A percentile compares a stretch with the other conserved stretches of the same genome.
These are phyloP conservation scores for Clarireedia sp. DNA, from an alignment of 2,329 filamentous ascomycete genomes.

Conservation along the genomic window DNA sequence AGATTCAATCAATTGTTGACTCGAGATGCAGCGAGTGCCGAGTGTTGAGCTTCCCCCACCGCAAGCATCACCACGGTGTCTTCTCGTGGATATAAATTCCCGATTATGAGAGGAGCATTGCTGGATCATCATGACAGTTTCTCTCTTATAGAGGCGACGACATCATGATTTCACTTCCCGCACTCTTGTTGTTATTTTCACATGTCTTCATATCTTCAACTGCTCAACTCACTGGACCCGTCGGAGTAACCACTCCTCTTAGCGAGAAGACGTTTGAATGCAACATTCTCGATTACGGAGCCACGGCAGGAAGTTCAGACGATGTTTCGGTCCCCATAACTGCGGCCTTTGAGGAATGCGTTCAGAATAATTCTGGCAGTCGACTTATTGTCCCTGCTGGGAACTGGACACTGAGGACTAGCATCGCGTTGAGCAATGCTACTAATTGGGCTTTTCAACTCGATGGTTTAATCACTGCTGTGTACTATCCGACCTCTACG, in stretches of 20 bases:
- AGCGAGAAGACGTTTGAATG: conserved; percentile 26
- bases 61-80: no score
- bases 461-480: conserved; percentile 45
- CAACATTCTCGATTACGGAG: conserved; percentile 30
- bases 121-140: not conserved
- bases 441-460: conserved; percentile 43
- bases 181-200: not conserved
- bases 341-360: conserved; percentile 25
- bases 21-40: not conserved
- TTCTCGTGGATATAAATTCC: no score
- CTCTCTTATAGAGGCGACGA: not conserved
- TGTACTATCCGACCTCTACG: conserved; percentile 13
- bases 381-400: conserved; percentile 19
- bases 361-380: conserved; percentile 13
- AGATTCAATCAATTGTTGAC: not conserved
- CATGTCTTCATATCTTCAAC: not conserved
- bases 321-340: conserved; percentile 28
- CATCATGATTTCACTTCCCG: conserved; percentile 3
- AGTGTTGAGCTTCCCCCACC: not conserved
- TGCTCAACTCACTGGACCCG: conserved; percentile 8
- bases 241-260: conserved; percentile 27
- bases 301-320: conserved; percentile 27
- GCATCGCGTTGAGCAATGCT: conserved; percentile 40
- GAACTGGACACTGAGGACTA: conserved; percentile 39
- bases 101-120: no score